Evolutionary conservation across 805 yeast genomes (phyloP).

Genomic region (Starmerella vaccinii): DNA sequence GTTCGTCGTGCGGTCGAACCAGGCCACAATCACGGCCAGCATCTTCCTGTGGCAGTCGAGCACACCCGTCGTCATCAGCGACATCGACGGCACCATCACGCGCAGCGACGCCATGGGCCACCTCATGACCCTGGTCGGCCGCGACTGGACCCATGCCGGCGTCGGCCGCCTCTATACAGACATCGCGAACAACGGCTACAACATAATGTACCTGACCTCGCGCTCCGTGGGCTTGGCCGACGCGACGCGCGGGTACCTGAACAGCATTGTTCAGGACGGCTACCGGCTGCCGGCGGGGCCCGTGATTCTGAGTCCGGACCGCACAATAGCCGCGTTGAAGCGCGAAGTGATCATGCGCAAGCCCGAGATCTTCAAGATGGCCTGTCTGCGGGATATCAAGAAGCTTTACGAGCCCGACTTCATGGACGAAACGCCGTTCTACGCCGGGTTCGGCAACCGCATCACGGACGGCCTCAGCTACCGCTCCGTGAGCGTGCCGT

Average conservation of each 20-base stretch:
- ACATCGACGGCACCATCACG: slow-evolving; percentile 96
- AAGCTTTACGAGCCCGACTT: slow-evolving; percentile 47
- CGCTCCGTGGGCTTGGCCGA: slow-evolving; percentile 95
- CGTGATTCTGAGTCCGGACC: slow-evolving; percentile 86
- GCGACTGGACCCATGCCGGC: slow-evolving; percentile 97
- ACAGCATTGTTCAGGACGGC: slow-evolving; percentile 69
- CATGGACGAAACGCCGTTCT: slow-evolving; percentile 59
- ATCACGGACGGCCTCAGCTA: slow-evolving; percentile 95
- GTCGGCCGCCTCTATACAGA: slow-evolving; percentile 89
- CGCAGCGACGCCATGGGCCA: slow-evolving; percentile 97
- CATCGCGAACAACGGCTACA: slow-evolving; percentile 77
- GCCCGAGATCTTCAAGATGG: slow-evolving; percentile 98
- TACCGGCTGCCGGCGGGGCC: slow-evolving; percentile 76
- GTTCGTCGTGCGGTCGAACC: slow-evolving; percentile 75
- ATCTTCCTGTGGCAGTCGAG: slow-evolving; percentile 74
- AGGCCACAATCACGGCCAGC: slow-evolving; percentile 61
- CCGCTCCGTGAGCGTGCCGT: slow-evolving; percentile 85
- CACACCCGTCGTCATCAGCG: slow-evolving; percentile 88
- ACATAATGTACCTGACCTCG: slow-evolving; percentile 86
- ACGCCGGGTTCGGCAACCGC: slow-evolving; percentile 94
- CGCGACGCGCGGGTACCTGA: slow-evolving; percentile 71
- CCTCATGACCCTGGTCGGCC: slow-evolving; percentile 81
- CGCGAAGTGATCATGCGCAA: slow-evolving; percentile 88
- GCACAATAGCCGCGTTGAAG: slow-evolving; percentile 88
- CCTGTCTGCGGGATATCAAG: slow-evolving; percentile 80